Base-by-base conservation (phyloP, 2,329 filamentous ascomycete species). In the Fusarium tricinctum region DNA sequence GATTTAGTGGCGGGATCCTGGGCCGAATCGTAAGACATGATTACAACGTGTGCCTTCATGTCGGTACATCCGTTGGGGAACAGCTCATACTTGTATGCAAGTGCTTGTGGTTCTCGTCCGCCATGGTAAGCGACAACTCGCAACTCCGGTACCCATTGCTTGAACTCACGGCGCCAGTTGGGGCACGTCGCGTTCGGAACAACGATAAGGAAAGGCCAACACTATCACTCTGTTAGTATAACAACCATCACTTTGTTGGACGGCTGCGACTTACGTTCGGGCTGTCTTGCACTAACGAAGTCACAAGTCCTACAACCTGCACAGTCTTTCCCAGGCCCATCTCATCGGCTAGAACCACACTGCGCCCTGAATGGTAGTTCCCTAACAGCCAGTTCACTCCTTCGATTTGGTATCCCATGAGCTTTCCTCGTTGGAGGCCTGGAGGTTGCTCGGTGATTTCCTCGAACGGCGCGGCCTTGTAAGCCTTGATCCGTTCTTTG, bases 271-370 rank as follows among this genome's bases (percentile, higher is more conserved):
- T 69, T 75, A 80, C 80, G 70, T 87, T 82, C 8, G 88, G 88
- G n/a, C 80, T 79, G 51, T 90, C 86, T 63, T 91, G 85, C 23
- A 91, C 85, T 38, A 98, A 80, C 1, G 91, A 89, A 2, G 92
- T 89, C 63, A 98, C 86, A 66, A 97, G 87, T 4, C 90, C 88
- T 63, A 98, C 92, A 52, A 97, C 89, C 77, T 99, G 96, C 32
- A 99, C 93, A 0, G 96, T 99, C 82, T 99, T 99, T 32, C 96
- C 96, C 3, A 99, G 87, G 40, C 96, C 96, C 96, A 99, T 99
- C 76, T 99, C 96, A 75, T 99, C 96, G 1, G 96, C 96, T 8
- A 98, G 86, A 60, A 98, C 95, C 28, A 94, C 92, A 74, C 96
- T 98, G 75, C 92, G 90, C 70, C 90, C 85, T 50, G 87, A 84